Percentiles rank a stretch among this genome's conserved stretches.
Conservation (phyloP, 73 alveolate species). For the Halteria grandinella region DNA sequence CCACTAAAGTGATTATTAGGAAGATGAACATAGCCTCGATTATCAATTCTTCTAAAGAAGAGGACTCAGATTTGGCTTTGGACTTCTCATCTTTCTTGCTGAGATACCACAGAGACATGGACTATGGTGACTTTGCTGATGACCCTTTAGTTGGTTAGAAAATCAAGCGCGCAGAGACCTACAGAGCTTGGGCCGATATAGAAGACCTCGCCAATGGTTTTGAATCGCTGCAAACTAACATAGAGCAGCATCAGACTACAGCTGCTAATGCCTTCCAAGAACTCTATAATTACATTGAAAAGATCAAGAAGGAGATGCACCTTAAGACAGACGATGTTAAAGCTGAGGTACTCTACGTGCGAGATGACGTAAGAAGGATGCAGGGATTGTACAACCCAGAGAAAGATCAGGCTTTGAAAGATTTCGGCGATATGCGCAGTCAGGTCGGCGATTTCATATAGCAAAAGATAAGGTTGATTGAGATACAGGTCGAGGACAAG, state of each 20-base stretch:
- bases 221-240: conserved; percentile 27
- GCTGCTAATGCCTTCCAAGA: conserved; percentile 68
- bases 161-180: conserved; percentile 62
- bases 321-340: conserved; percentile 8
- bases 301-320: conserved; percentile 28
- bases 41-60: conserved; percentile 21
- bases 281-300: conserved; percentile 39
- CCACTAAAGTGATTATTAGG: conserved; percentile 41
- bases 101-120: conserved; percentile 61
- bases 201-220: conserved; percentile 70
- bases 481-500: not conserved
- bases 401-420: conserved; percentile 40
- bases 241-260: conserved; percentile 54
- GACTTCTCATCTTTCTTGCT: conserved; percentile 52
- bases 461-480: conserved; percentile 7
- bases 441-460: conserved; percentile 33
- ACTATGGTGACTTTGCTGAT: conserved; percentile 59
- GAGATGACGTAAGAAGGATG: conserved; percentile 38
- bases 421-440: not conserved
- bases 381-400: conserved; percentile 31
- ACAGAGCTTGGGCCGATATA: conserved; percentile 64
- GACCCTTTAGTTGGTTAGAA: conserved; percentile 22
- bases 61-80: conserved; percentile 52
- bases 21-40: conserved; percentile 58
- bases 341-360: conserved; percentile 2